Percentiles rank a stretch among this genome's conserved stretches.
Conservation (phyloP, 2,329 filamentous ascomycete genomes). For the Xylariales sp. region DNA sequence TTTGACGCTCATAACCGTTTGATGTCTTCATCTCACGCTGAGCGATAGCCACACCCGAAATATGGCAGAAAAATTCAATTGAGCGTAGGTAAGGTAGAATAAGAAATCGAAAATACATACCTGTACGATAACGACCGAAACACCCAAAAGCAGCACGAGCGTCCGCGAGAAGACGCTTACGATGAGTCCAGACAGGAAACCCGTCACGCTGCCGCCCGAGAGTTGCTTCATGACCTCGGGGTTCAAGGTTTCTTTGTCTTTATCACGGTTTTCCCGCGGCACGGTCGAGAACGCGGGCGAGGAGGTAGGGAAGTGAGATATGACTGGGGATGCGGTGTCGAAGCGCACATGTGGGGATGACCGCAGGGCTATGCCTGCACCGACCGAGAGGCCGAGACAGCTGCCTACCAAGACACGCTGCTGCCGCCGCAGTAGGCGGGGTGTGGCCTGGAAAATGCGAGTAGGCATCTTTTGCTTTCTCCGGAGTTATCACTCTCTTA, state of each 20-base stretch:
- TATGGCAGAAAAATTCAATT: background rate
- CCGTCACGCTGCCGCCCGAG: slow-evolving; percentile 65
- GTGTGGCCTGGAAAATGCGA: slow-evolving; percentile 38
- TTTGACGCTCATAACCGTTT: background rate
- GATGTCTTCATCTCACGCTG: background rate
- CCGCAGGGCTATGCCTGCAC: slow-evolving; percentile 45
- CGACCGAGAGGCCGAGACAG: slow-evolving; percentile 52
- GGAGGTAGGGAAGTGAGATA: slow-evolving; percentile 29
- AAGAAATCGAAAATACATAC: slow-evolving; percentile 52
- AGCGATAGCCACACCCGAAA: background rate
- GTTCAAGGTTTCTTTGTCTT: slow-evolving; percentile 41
- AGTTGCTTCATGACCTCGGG: slow-evolving; percentile 59
- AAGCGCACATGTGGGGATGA: slow-evolving; percentile 38
- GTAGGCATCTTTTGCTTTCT: slow-evolving; percentile 37
- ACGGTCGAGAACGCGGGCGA: slow-evolving; percentile 33
- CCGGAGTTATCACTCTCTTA: background rate
- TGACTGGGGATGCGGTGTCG: slow-evolving; percentile 28
- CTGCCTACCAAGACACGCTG: slow-evolving; percentile 49
- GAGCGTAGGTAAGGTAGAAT: background rate
- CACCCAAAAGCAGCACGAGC: slow-evolving; percentile 73
- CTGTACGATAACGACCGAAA: slow-evolving; percentile 72
- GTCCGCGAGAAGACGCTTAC: slow-evolving; percentile 78
- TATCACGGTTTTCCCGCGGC: slow-evolving; percentile 30
- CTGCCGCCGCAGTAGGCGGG: slow-evolving; percentile 32
- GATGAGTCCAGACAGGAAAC: slow-evolving; percentile 71